phyloP scores from a whole-genome alignment of 441 rosid genomes.

The Dalechampia spathulata region DNA sequence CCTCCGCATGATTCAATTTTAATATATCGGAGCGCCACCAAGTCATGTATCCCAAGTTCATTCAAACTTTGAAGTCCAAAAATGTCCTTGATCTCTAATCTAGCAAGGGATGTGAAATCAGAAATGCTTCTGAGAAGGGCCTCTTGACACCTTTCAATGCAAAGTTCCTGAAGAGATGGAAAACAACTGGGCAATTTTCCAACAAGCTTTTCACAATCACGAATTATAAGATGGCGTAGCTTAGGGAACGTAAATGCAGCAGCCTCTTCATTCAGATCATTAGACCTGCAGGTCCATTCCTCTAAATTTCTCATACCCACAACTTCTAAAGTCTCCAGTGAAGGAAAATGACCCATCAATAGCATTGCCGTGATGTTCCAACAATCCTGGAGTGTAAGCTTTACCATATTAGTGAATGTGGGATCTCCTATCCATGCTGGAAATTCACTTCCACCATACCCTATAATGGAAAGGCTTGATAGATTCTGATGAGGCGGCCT shows the following conservation, averaged over 20 bases:
- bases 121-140: background rate
- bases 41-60: background rate
- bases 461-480: background rate
- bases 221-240: background rate
- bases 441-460: background rate
- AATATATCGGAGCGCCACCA: conserved; percentile 2
- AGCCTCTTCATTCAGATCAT: background rate
- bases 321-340: too few relatives aligned
- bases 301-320: background rate
- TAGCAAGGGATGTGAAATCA: background rate
- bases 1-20: background rate
- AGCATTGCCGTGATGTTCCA: background rate
- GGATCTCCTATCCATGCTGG: conserved; percentile 6
- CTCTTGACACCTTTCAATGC: background rate
- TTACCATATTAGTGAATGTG: background rate
- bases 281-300: background rate
- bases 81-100: background rate
- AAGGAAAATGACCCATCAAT: background rate
- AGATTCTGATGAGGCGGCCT: background rate
- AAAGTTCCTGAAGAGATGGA: background rate
- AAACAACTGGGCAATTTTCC: background rate
- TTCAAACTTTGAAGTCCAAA: background rate
- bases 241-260: background rate
- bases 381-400: background rate
- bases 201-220: background rate